Evolutionary conservation across 2,329 filamentous ascomycete species (phyloP), one percentile per base, ranked within the genome.

Genomic region (Cercospora beticola): DNA sequence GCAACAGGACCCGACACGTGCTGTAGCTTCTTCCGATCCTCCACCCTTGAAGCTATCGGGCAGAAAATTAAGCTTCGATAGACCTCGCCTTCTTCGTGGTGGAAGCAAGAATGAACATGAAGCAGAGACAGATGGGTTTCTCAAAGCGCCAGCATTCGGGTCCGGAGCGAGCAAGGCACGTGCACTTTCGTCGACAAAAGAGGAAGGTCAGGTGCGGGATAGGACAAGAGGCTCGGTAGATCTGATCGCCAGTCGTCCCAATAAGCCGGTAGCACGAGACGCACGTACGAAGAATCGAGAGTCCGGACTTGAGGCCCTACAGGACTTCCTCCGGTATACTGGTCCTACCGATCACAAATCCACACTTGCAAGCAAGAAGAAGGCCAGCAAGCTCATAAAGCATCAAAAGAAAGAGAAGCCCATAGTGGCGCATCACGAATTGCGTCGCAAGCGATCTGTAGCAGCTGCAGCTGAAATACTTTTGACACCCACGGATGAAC

Each of bases 21-120:
- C 61, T 52, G 40, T 9, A 14, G 2, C 54, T 12, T 58, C 59
- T 18, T 16, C 26, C 14, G 54, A 59, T 30, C 16, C 28, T 49
- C 36, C 54, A n/a, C 33, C 49, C 14, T 33, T 4, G 26, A 56
- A 26, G 18, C 6, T 21, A 9, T 28, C 28, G 23, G 36, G 21
- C 18, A 62, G 31, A 59, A 43, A 64, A n/a, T 23, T 40, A 23
- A 61, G 60, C 14, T 33, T 58, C 9, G 62, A 68, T n/a, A 64
- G 59, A 21, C 33, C 40, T 43, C 54, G 57, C n/a, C 9, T 68
- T 23, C 30, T 71, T 26, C 70, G 70, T 3, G 73, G 75, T 31
- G 62, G 63, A 5, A 68, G 68, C 60, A 75, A 73, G 57, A 69
- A 69, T 52, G 74, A 71, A 21, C 63, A 73, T 23, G 74, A 75